Percentiles rank a stretch among this genome's conserved stretches.
Evolutionary conservation across 2,329 filamentous ascomycete species (phyloP).

Genomic region (Gyromitra esculenta): DNA sequence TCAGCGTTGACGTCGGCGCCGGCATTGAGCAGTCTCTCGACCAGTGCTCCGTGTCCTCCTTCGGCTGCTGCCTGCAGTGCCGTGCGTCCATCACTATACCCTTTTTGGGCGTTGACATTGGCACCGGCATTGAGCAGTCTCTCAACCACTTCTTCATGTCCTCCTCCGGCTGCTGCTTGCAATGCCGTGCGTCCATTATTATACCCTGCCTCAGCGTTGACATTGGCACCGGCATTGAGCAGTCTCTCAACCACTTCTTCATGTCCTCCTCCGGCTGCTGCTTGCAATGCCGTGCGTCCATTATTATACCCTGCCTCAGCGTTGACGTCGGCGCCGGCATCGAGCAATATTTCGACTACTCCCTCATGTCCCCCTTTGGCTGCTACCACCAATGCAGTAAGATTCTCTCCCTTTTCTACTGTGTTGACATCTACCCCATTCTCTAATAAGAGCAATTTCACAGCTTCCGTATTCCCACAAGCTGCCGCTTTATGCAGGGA

Average conservation of each 20-base stretch:
- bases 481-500: background rate
- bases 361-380: background rate
- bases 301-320: background rate
- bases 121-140: slow-evolving; percentile 5
- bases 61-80: background rate
- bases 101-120: background rate
- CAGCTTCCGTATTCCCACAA: background rate
- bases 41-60: background rate
- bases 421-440: background rate
- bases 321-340: slow-evolving; percentile 18
- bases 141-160: background rate
- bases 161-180: background rate
- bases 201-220: background rate
- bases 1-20: background rate
- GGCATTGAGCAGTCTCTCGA: background rate
- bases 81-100: background rate
- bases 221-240: background rate
- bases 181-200: background rate
- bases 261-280: background rate
- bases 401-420: too few species aligned
- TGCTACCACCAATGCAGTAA: background rate
- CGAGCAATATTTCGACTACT: background rate
- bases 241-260: background rate
- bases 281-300: background rate
- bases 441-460: background rate